Evolutionary conservation across 2,329 filamentous ascomycete species (phyloP).

Genomic region (Ramularia collo-cygni): DNA sequence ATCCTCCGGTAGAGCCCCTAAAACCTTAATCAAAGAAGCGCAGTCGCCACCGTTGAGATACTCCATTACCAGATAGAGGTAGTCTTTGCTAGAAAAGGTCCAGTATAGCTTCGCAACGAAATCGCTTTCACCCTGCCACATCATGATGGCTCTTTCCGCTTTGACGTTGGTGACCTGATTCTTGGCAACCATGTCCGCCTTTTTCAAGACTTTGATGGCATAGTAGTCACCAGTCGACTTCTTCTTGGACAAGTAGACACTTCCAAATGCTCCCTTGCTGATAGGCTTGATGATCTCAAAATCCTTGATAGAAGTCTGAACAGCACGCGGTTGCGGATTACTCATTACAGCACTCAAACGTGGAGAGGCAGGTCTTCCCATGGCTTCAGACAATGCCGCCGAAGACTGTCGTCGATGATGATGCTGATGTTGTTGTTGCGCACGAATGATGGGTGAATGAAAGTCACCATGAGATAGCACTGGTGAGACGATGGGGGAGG

Average conservation of each 20-base stretch:
- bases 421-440: conserved; percentile 41
- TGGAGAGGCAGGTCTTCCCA: conserved; percentile 67
- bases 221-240: conserved; percentile 98
- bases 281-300: conserved; percentile 99
- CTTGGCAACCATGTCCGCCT: conserved; percentile 99
- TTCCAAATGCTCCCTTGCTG: conserved; percentile 96
- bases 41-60: conserved; percentile 97
- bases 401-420: conserved; percentile 90
- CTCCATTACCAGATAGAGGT: conserved; percentile 97
- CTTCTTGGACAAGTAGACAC: conserved; percentile 96
- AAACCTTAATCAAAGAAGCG: conserved; percentile 88
- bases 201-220: conserved; percentile 96
- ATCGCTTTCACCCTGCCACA: conserved; percentile 99
- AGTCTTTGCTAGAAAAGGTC: conserved; percentile 99
- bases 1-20: conserved; percentile 87
- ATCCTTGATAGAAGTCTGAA: conserved; percentile 95
- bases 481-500: conserved; percentile 84
- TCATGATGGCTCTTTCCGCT: conserved; percentile 98
- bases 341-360: conserved; percentile 67
- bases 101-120: conserved; percentile 99
- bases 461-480: conserved; percentile 79
- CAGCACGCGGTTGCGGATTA: conserved; percentile 77
- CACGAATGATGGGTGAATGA: conserved; percentile 60
- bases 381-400: conserved; percentile 65
- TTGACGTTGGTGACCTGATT: conserved; percentile 99